A percentile compares a stretch with the other conserved stretches of the same genome.
Conservation (phyloP, 2,329 filamentous ascomycete genomes). For the Massarina eburnea region DNA sequence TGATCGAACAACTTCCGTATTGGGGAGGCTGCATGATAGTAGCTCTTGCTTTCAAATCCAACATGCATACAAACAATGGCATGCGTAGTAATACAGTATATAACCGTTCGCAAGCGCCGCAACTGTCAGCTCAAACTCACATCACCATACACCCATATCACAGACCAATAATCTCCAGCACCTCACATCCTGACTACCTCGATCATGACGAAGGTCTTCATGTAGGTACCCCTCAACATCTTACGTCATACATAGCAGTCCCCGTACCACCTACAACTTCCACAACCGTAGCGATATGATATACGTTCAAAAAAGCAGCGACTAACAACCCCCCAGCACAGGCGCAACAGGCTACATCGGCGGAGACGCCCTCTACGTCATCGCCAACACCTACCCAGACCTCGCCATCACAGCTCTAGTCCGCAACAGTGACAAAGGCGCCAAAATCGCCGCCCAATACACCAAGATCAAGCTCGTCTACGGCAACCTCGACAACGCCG, state of each 20-base stretch:
- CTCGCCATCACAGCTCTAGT: slow-evolving; percentile 54
- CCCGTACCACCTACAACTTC: background rate
- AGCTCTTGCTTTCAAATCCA: background rate
- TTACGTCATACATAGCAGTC: background rate
- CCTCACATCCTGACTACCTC: background rate
- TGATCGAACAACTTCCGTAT: too few species aligned
- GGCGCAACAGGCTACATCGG: slow-evolving; percentile 39
- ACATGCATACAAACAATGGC: too few species aligned
- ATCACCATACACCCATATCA: background rate
- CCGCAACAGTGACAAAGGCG: slow-evolving; percentile 52
- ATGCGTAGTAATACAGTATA: background rate
- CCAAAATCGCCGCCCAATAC: slow-evolving; percentile 49
- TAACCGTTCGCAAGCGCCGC: background rate
- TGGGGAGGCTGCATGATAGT: background rate
- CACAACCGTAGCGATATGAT: background rate
- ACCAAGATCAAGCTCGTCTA: slow-evolving; percentile 54
- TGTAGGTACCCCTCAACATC: slow-evolving; percentile 12
- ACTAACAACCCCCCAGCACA: slow-evolving; percentile 20
- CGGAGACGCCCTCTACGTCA: slow-evolving; percentile 32
- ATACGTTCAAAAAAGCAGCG: background rate
- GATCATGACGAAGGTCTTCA: slow-evolving; percentile 33
- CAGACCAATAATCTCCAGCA: background rate
- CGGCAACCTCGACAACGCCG: slow-evolving; percentile 43
- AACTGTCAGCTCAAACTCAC: background rate
- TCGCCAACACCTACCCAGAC: slow-evolving; percentile 51